A percentile compares a stretch with the other conserved stretches of the same genome.
Conservation (phyloP, 2,329 filamentous ascomycete species). For the Trichoderma semiorbis region DNA sequence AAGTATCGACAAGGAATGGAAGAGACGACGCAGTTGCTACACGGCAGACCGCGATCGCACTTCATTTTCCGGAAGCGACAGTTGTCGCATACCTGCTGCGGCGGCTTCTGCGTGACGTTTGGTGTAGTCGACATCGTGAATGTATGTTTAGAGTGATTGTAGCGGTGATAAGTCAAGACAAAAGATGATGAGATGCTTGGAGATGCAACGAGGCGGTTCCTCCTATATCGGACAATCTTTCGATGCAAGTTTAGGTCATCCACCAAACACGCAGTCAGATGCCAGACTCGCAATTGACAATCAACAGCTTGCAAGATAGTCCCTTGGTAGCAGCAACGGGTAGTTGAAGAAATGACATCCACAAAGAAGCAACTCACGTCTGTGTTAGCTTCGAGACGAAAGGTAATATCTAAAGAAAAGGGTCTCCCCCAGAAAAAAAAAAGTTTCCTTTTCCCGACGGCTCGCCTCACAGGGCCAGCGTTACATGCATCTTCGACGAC, state of each 20-base stretch:
- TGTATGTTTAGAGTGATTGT: background rate
- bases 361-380: background rate
- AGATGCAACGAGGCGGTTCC: background rate
- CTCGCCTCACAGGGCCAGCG: background rate
- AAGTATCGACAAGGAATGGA: constrained; percentile 30
- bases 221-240: background rate
- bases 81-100: constrained; percentile 29
- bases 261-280: background rate
- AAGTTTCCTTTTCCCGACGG: constrained; percentile 11
- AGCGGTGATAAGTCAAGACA: background rate
- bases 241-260: background rate
- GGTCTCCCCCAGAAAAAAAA: background rate
- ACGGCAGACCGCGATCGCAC: constrained; percentile 32
- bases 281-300: background rate
- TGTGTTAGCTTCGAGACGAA: background rate
- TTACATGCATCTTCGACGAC: background rate
- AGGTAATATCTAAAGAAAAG: background rate
- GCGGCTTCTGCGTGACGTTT: background rate
- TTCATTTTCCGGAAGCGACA: constrained; percentile 34
- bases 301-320: background rate
- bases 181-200: background rate
- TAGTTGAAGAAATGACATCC: background rate
- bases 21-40: constrained; percentile 28
- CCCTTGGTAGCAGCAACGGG: background rate
- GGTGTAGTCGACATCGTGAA: constrained; percentile 1